These are phyloP conservation scores for Podila verticillata DNA, from an alignment of 192 early-diverging fungal genomes.

Conservation along the genomic window DNA sequence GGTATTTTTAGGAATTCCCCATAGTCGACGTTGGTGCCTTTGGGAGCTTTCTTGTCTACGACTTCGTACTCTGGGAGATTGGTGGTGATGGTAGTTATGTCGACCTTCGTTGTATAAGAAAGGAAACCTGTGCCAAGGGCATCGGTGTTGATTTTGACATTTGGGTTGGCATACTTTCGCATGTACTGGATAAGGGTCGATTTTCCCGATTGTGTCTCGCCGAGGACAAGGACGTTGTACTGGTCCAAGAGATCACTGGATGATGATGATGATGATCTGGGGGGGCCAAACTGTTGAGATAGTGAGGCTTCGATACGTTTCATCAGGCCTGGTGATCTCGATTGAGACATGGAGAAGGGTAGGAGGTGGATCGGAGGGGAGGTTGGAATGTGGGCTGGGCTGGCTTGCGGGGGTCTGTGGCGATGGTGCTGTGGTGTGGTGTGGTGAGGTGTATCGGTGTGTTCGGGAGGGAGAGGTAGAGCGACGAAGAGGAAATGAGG, in stretches of 20 bases:
- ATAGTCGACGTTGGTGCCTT: background rate
- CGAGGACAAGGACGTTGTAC: background rate
- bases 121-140: conserved; percentile 1
- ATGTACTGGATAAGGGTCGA: background rate
- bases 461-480: too few relatives aligned
- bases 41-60: background rate
- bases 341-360: too few relatives aligned
- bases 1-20: background rate
- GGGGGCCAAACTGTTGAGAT: too few relatives aligned
- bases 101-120: background rate
- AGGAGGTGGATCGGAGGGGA: too few relatives aligned
- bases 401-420: too few relatives aligned
- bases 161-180: background rate
- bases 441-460: too few relatives aligned
- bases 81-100: background rate
- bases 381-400: too few relatives aligned
- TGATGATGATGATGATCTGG: too few relatives aligned
- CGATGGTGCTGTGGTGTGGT: too few relatives aligned
- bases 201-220: background rate
- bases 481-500: too few relatives aligned
- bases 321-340: too few relatives aligned
- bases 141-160: background rate
- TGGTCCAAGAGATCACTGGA: background rate
- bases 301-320: too few relatives aligned
- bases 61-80: background rate